Evolutionary conservation across 2,329 filamentous ascomycete species (phyloP).

Genomic region (Dactylellina cionopaga): DNA sequence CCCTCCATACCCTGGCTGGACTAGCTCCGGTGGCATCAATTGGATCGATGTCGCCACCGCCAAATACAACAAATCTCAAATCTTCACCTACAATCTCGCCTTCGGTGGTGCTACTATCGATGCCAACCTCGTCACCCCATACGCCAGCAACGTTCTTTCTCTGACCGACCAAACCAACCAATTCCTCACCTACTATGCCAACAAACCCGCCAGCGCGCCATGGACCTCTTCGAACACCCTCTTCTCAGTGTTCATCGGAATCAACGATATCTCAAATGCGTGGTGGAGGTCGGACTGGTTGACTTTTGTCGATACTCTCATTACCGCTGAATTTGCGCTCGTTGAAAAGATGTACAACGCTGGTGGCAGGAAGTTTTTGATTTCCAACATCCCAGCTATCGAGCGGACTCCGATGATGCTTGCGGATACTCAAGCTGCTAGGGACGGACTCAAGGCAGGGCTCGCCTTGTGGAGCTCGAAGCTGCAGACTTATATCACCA

Average conservation of each 20-base stretch:
- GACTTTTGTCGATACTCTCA: slow-evolving; percentile 34
- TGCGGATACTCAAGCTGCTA: slow-evolving; percentile 11
- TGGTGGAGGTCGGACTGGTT: slow-evolving; percentile 58
- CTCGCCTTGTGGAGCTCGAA: slow-evolving; percentile 37
- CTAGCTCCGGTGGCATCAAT: slow-evolving; percentile 65
- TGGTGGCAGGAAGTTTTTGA: slow-evolving; percentile 65
- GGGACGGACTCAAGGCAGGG: slow-evolving; percentile 21
- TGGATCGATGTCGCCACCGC: slow-evolving; percentile 66
- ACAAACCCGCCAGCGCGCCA: slow-evolving; percentile 60
- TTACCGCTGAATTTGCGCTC: slow-evolving; percentile 61
- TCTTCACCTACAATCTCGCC: slow-evolving; percentile 68
- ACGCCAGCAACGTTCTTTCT: slow-evolving; percentile 64
- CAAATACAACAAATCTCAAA: slow-evolving; percentile 63
- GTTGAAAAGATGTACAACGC: slow-evolving; percentile 62
- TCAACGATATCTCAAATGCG: slow-evolving; percentile 68
- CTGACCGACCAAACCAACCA: slow-evolving; percentile 66
- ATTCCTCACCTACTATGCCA: slow-evolving; percentile 62
- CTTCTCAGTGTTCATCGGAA: slow-evolving; percentile 67
- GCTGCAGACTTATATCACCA: slow-evolving; percentile 46
- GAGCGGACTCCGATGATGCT: slow-evolving; percentile 51
- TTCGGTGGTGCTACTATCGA: slow-evolving; percentile 68
- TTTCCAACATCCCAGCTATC: slow-evolving; percentile 63
- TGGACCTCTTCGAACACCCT: slow-evolving; percentile 62
- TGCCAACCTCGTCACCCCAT: slow-evolving; percentile 66
- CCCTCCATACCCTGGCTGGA: slow-evolving; percentile 67